Conservation (phyloP, 148 eudicot species). For the Cornus controversa region DNA sequence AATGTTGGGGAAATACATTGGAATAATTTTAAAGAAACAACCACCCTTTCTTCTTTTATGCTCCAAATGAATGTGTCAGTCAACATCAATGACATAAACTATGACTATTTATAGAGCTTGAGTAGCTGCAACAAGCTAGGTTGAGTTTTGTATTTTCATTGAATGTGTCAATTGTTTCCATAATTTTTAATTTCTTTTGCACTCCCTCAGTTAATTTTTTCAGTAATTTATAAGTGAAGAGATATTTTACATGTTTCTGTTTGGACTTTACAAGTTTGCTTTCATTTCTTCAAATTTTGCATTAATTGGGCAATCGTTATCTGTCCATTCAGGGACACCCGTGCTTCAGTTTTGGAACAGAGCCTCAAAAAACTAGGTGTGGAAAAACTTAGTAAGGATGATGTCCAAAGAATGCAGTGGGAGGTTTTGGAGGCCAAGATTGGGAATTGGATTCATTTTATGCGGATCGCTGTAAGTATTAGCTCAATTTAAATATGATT, state of each 20-base stretch:
- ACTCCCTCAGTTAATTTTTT: too few species aligned
- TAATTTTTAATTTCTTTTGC: not conserved
- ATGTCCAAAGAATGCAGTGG: constrained; percentile 97
- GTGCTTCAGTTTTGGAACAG: constrained; percentile 64
- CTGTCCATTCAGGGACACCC: constrained; percentile 62
- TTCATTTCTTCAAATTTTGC: not conserved
- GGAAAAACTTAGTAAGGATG: constrained; percentile 83
- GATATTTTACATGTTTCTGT: not conserved
- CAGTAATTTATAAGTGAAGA: too few species aligned
- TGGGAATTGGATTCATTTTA: constrained; percentile 91
- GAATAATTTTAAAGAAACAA: not conserved
- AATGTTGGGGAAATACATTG: not conserved
- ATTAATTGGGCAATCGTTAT: not conserved
- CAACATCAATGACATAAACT: too few species aligned
- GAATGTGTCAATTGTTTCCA: not conserved
- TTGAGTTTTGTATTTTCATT: not conserved
- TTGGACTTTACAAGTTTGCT: not conserved
- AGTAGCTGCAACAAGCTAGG: not conserved
- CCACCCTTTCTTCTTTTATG: too few species aligned
- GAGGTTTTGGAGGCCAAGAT: constrained; percentile 89
- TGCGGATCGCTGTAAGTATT: constrained; percentile 78
- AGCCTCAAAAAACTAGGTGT: constrained; percentile 84
- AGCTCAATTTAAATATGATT: not conserved
- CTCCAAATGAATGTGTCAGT: too few species aligned
- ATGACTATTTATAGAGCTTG: not conserved